Base-by-base conservation (phyloP, 164 flowering plant species). In the Vitis riparia region DNA sequence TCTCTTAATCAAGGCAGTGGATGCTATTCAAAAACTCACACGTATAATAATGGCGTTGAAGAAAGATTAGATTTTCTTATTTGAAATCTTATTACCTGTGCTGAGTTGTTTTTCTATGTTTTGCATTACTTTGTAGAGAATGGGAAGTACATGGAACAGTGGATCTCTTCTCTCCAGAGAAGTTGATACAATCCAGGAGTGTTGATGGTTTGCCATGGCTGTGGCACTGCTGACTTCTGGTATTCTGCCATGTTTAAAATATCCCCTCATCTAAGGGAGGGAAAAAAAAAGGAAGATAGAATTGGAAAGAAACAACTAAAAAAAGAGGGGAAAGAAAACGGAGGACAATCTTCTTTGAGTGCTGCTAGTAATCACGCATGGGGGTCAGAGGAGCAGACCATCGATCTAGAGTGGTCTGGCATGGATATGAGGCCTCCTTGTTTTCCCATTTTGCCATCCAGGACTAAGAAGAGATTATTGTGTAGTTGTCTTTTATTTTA, bases 131-230 rank as follows among this genome's bases (percentile, higher is more conserved):
- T 2, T 70, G 69, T 80, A 82, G 85, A 77, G 60, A 63, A 77
- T 75, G 74, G 69, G 70, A 75, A 75, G 59, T 70, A 70, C 52
- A 70, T 79, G 77, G 82, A 82, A 58, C 75, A 79, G 59, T 79
- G 77, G 79, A 76, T 82, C 4, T 70, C 77, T 37, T 58, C 81
- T 48, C 77, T 82, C 17, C 79, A 68, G 66, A 75, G 19, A 55
- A 70, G 63, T 71, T 77, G 76, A 82, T 37, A 37, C 14, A 9
- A 9, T 52, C 29, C 44, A 29, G 44, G 11, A 23, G 16, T 66
- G 44, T 55, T 23, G 27, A 23, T 23, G 27, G 27, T 1, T 23
- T 23, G 27, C 56, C 15, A 37, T 15, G 63, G 49, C 55, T 53
- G n/a, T 49, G 44, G 29, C 3, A 2, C 7, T 63, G 65, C 57